Base-by-base conservation (phyloP, 306 rosid genomes). In the Trichosanthes truncata region DNA sequence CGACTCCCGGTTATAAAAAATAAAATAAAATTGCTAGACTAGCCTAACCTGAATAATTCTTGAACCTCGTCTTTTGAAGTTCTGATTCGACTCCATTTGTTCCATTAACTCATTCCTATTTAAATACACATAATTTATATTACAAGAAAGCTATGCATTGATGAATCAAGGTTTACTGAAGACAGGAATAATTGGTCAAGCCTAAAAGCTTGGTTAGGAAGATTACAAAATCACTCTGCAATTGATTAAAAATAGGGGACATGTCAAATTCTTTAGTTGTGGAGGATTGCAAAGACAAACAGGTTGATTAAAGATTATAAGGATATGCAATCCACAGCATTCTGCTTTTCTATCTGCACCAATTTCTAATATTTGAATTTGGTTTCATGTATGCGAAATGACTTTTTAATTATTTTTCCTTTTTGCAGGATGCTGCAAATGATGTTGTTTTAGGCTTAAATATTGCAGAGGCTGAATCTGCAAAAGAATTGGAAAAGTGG, bases 401-500 rank as follows among this genome's bases (percentile, higher is more conserved):
- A 74, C 79, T 78, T 81, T 78, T 80, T 83, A 57, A 25, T 46
- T 43, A 43, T 17, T 60, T 48, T 79, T 80, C 48, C 36, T 78
- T 80, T 55, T 76, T 53, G 56, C 77, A 92, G 97, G 87, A 92
- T 83, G 92, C 97, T 78, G 78, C 87, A 43, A 82, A 59, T 80
- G 79, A 84, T 84, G 92, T 91, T 23, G 92, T 83, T 73, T 69
- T 76, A 68, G 72, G 85, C 78, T 59, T 84, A 29, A 81, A 83
- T 76, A 86, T 84, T 56, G 93, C 96, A 63, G 87, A 88, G 69
- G 80, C 55, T 52, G 63, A 69, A 79, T 74, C 85, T 76, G 86
- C 91, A 41, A 76, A 82, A 77, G 87, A 88, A 84, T 83, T 86
- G 83, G 86, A 88, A 21, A 66, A 84, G 48, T 92, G 96, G 91